Conservation (phyloP, 2,329 filamentous ascomycete genomes). For the Curvularia spicifera region DNA sequence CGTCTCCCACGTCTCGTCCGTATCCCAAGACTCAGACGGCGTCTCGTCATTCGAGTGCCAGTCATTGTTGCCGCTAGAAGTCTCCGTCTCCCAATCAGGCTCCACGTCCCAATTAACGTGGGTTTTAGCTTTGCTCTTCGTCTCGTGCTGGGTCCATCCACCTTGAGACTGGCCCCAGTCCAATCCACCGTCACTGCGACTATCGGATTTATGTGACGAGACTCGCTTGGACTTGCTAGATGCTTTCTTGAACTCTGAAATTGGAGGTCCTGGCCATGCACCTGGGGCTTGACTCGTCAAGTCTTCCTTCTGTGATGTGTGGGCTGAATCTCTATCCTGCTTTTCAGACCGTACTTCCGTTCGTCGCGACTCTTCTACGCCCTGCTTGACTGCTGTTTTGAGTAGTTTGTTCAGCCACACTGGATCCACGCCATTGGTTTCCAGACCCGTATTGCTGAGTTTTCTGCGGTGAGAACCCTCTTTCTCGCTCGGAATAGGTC, state of each 20-base stretch:
- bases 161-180: constrained; percentile 13
- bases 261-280: constrained; percentile 34
- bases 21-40: constrained; percentile 28
- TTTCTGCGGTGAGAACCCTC: neutral
- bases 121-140: constrained; percentile 10
- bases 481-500: constrained; percentile 30
- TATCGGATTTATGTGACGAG: neutral
- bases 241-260: neutral
- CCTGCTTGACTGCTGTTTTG: constrained; percentile 30
- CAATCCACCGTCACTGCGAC: neutral
- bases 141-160: constrained; percentile 9
- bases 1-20: constrained; percentile 24
- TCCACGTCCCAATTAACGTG: constrained; percentile 22
- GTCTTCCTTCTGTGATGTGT: neutral
- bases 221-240: neutral
- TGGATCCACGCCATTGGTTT: constrained; percentile 20
- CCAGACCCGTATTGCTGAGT: neutral
- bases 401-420: constrained; percentile 27
- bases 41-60: constrained; percentile 25
- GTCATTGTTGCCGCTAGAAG: constrained; percentile 8
- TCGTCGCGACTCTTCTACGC: constrained; percentile 27
- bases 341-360: constrained; percentile 2
- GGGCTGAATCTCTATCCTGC: neutral
- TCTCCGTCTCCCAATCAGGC: constrained; percentile 15
- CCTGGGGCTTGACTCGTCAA: constrained; percentile 29